These are phyloP conservation scores for Colletotrichum camelliae DNA, from an alignment of 2,329 filamentous ascomycete genomes.

Conservation along the genomic window DNA sequence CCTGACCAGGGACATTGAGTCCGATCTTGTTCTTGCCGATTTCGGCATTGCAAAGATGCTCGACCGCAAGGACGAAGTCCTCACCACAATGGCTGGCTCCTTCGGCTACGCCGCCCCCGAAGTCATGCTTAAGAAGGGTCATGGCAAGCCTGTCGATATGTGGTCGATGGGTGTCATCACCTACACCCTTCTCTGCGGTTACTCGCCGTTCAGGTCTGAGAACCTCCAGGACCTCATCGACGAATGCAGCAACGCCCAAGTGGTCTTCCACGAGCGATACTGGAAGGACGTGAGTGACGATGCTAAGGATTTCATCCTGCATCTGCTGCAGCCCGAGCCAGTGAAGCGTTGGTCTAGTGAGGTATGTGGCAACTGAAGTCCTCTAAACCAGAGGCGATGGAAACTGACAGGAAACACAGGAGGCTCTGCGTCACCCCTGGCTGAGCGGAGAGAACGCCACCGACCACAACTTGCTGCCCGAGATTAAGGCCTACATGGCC, in stretches of 20 bases:
- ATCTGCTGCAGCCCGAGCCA: slow-evolving; percentile 79
- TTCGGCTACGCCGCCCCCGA: slow-evolving; percentile 98
- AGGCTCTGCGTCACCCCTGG: slow-evolving; percentile 85
- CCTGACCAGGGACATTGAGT: slow-evolving; percentile 76
- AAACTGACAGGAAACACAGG: slow-evolving; percentile 43
- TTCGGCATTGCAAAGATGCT: slow-evolving; percentile 99
- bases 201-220: slow-evolving; percentile 97
- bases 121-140: slow-evolving; percentile 96
- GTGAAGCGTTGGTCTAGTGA: slow-evolving; percentile 78
- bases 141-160: slow-evolving; percentile 98
- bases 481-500: slow-evolving; percentile 93
- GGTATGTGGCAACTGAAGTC: slow-evolving; percentile 51
- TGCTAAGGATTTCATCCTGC: slow-evolving; percentile 91
- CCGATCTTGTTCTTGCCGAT: slow-evolving; percentile 90
- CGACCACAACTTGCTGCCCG: slow-evolving; percentile 95
- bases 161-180: slow-evolving; percentile 99
- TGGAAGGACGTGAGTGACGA: slow-evolving; percentile 98
- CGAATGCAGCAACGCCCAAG: slow-evolving; percentile 82
- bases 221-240: slow-evolving; percentile 92
- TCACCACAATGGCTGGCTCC: slow-evolving; percentile 98
- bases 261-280: slow-evolving; percentile 97
- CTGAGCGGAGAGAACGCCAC: slow-evolving; percentile 89
- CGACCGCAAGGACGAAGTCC: slow-evolving; percentile 85
- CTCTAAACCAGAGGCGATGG: neutral
- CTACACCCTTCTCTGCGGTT: slow-evolving; percentile 96